A percentile compares a stretch with the other conserved stretches of the same genome.
These are phyloP conservation scores for Curvularia sp. DNA, from an alignment of 2,329 filamentous ascomycete species.

Conservation along the genomic window DNA sequence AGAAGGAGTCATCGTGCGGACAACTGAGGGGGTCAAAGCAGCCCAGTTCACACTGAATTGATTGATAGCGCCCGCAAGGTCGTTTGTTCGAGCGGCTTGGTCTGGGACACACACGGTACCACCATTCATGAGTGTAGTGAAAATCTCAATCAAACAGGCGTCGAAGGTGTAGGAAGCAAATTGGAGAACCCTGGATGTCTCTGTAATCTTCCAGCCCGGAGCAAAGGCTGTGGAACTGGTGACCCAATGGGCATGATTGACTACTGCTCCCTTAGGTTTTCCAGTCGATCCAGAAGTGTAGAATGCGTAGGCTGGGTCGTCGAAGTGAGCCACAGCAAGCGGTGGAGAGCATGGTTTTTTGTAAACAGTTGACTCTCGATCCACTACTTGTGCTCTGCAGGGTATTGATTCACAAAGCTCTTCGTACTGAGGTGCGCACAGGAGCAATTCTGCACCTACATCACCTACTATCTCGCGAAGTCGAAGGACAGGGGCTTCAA, in stretches of 20 bases:
- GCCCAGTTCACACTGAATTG: constrained; percentile 52
- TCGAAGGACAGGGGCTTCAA: constrained; percentile 46
- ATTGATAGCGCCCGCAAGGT: constrained; percentile 54
- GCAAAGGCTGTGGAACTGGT: constrained; percentile 50
- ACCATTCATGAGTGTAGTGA: constrained; percentile 56
- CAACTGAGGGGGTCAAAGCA: constrained; percentile 55
- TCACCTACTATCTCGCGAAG: constrained; percentile 48
- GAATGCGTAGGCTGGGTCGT: constrained; percentile 66
- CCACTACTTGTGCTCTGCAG: constrained; percentile 35
- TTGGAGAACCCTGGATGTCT: constrained; percentile 63
- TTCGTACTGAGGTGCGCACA: constrained; percentile 37
- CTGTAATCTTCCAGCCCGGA: constrained; percentile 53
- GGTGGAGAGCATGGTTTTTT: constrained; percentile 38
- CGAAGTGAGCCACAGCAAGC: constrained; percentile 49
- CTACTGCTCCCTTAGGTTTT: constrained; percentile 67
- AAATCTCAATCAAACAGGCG: constrained; percentile 56
- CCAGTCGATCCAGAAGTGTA: constrained; percentile 66
- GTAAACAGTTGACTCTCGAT: constrained; percentile 53
- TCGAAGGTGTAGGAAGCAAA: constrained; percentile 58
- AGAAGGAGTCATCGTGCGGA: constrained; percentile 40
- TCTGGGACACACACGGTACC: constrained; percentile 59
- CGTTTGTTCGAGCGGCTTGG: constrained; percentile 56
- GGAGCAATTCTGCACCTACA: constrained; percentile 38
- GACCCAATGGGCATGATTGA: constrained; percentile 66
- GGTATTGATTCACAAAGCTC: constrained; percentile 37